Base-by-base conservation (phyloP, 169 alveolate species). In the Plasmodium fragile region DNA sequence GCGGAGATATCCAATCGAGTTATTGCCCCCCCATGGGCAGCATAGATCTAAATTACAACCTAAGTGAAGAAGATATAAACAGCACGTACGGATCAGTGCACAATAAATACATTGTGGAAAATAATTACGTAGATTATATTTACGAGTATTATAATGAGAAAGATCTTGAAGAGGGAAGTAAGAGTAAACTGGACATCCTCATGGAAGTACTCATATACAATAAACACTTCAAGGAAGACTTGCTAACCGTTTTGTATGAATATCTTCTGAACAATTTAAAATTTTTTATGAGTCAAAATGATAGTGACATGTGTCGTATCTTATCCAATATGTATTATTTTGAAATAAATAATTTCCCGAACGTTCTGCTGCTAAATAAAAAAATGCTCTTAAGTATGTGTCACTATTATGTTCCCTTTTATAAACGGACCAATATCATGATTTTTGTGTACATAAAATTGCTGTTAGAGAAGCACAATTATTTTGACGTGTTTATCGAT, bases 121-220 rank as follows among this genome's bases (percentile, higher is more conserved):
- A 85, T 28, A 73, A 85, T 10, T 75, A 77, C 79, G 79, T 77
- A 52, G 84, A 85, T 75, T 85, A 85, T 55, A 85, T 85, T 73
- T 85, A 85, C 70, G 93, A 85, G 65, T 85, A 85, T 85, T 85
- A 85, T 69, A 85, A 85, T 75, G 79, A 85, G 30, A 85, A 85
- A 49, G 84, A 85, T 22, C 41, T 85, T 4, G 70, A 49, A 39
- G 93, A 85, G 3, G 53, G 59, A 75, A 85, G 65, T 28, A 85
- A 72, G 65, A 85, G 84, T 32, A 85, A 85, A 75, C 16, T 85
- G 30, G 79, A 28, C 55, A 32, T 85, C 25, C 70, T 85, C 55
- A 72, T 85, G 85, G 93, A 85, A 25, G 93, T 75, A n/a, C 41
- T 85, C 25, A 85, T 85, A 73, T 75, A 85, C 45, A 75, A 85